A percentile compares a stretch with the other conserved stretches of the same genome.
These are phyloP conservation scores for Theileria equi DNA, from an alignment of 169 alveolate genomes.

Conservation along the genomic window DNA sequence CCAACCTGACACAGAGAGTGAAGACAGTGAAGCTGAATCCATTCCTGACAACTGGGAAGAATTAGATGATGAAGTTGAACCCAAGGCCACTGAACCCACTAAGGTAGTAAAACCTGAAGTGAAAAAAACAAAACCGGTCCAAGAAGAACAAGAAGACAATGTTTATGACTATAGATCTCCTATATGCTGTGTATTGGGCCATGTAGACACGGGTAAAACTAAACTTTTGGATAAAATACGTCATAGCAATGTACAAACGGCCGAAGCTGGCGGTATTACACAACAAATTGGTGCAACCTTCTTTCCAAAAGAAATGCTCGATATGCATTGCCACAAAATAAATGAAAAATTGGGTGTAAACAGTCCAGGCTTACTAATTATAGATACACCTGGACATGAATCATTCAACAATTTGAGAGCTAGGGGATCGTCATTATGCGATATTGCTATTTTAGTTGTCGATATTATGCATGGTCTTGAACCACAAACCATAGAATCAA, in stretches of 20 bases:
- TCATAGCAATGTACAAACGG: slow-evolving; percentile 96
- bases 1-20: slow-evolving; percentile 19
- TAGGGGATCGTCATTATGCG: slow-evolving; percentile 98
- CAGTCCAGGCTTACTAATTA: slow-evolving; percentile 95
- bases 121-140: slow-evolving; percentile 2
- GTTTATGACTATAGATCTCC: slow-evolving; percentile 90
- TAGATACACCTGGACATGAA: slow-evolving; percentile 99
- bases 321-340: slow-evolving; percentile 83
- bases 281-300: slow-evolving; percentile 99
- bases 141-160: slow-evolving; percentile 45
- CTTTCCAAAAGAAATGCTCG: slow-evolving; percentile 94
- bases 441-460: slow-evolving; percentile 97
- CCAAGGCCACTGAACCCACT: background rate
- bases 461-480: slow-evolving; percentile 99
- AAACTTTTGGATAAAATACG: slow-evolving; percentile 97
- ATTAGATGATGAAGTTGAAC: background rate
- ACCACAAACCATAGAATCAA: slow-evolving; percentile 94
- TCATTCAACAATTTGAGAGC: slow-evolving; percentile 94
- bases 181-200: slow-evolving; percentile 97
- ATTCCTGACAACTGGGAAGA: slow-evolving; percentile 67
- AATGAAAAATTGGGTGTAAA: slow-evolving; percentile 67
- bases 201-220: slow-evolving; percentile 99
- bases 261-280: slow-evolving; percentile 99
- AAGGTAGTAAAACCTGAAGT: slow-evolving; percentile 39
- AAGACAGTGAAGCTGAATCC: slow-evolving; percentile 23